Base-by-base conservation (phyloP, 176 grass and related monocot species). In the Triticum dicoccoides region DNA sequence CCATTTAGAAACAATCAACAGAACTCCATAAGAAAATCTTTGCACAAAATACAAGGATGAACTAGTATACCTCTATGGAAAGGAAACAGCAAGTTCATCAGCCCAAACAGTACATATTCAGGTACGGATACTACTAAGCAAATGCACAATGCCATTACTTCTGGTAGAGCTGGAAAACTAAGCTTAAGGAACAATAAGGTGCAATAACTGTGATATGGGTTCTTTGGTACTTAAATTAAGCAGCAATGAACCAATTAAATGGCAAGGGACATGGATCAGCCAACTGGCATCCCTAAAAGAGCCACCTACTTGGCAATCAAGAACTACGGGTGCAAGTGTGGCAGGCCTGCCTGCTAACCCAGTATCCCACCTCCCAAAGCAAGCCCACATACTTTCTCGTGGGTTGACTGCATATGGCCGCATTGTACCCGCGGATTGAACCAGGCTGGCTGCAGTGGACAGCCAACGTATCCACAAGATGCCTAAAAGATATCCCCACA, bases 41-140 rank as follows among this genome's bases (percentile, higher is more conserved):
- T 62, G 41, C 58, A 80, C n/a, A 80, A 4, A 80, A 80, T 25
- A 35, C 35, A 79, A 59, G 14, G 77, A 79, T 62, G 54, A 79
- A 79, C 56, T 45, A 66, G 24, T 45, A 80, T 80, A 15, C 61
- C 21, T 44, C 37, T 32, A 20, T 62, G 39, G 20, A 63, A 80
- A 80, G 41, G 9, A 29, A 66, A 66, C 5, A 66, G 25, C 2
- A 2, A 24, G 10, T 47, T 45, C 69, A 44, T 44, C n/a, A 73
- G 70, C 21, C 41, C 5, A 73, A 30, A 20, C 33, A 29, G 42
- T 73, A 63, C 13, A 39, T 41, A 61, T 68, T 83, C 59, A 30
- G 54, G 54, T 62, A 61, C 63, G 14, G 37, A 83, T 44, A 62
- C 17, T 62, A 83, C 23, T 63, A 73, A 12, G n/a, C 2, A 38